Evolutionary conservation across 2,329 filamentous ascomycete species (phyloP).

Genomic region (Ascochyta lentis): DNA sequence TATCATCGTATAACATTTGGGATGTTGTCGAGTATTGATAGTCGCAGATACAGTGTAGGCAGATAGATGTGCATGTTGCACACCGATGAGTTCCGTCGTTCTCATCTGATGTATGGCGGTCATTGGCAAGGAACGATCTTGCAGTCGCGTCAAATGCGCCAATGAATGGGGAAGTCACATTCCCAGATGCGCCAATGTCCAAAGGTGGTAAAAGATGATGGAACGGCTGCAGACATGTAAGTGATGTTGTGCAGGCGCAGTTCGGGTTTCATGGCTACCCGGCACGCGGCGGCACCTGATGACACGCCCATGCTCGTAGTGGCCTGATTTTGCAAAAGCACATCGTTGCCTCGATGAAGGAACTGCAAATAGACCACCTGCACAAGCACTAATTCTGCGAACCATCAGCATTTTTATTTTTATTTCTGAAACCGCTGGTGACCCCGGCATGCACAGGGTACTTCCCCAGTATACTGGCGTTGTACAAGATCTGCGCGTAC

Average conservation of each 20-base stretch:
- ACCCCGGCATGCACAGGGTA: background rate
- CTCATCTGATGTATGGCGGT: background rate
- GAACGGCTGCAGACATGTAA: background rate
- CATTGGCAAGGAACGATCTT: background rate
- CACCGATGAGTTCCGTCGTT: background rate
- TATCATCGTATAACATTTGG: background rate
- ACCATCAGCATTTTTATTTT: background rate
- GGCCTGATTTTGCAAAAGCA: slow-evolving; percentile 13
- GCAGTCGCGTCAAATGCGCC: slow-evolving; percentile 11
- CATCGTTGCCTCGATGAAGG: slow-evolving; percentile 1
- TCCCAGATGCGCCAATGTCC: background rate
- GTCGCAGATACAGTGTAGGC: background rate
- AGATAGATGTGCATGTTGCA: background rate
- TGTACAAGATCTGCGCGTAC: slow-evolving; percentile 7
- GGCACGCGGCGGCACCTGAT: background rate
- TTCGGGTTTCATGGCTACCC: background rate
- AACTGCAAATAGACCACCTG: background rate
- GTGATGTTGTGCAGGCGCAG: background rate
- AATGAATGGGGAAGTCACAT: background rate
- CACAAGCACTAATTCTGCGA: background rate
- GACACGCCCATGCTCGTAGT: slow-evolving; percentile 2
- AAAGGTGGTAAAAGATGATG: background rate
- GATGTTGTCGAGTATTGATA: background rate
- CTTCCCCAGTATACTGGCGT: slow-evolving; percentile 12
- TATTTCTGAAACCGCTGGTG: background rate